phyloP scores from a whole-genome alignment of 495 filamentous ascomycete species.

The Hypoxylon lienhwacheense region DNA sequence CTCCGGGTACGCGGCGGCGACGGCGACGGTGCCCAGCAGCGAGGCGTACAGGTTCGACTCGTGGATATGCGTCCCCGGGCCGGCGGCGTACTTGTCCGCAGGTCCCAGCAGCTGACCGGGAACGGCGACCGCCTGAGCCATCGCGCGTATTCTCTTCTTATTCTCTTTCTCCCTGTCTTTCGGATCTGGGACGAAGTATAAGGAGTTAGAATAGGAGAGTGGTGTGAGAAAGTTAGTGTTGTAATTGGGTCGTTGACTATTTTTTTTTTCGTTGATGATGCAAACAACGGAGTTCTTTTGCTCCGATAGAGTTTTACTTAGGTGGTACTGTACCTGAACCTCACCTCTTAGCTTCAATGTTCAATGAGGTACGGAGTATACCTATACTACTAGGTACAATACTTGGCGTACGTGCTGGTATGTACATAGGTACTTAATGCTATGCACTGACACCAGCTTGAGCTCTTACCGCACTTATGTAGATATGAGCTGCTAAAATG shows the following conservation, averaged over 20 bases:
- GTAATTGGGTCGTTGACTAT: slow-evolving; percentile 1
- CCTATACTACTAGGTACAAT: not conserved
- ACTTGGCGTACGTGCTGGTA: too few relatives aligned
- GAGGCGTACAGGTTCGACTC: slow-evolving; percentile 72
- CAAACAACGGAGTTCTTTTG: slow-evolving; percentile 1
- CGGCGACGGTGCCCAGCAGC: slow-evolving; percentile 61
- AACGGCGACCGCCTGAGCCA: slow-evolving; percentile 46
- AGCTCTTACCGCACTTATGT: too few relatives aligned
- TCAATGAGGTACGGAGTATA: not conserved
- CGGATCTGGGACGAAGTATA: not conserved
- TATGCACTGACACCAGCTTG: too few relatives aligned
- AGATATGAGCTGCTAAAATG: not conserved
- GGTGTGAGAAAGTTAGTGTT: not conserved
- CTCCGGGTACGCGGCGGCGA: slow-evolving; percentile 51
- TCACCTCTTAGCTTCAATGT: too few relatives aligned
- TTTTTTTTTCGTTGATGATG: slow-evolving; percentile 13
- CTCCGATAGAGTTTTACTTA: not conserved
- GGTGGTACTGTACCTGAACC: too few relatives aligned
- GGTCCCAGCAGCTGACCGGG: slow-evolving; percentile 81
- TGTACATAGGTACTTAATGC: too few relatives aligned
- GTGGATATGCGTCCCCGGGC: slow-evolving; percentile 81
- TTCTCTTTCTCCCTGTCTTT: too few relatives aligned
- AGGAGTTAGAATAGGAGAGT: slow-evolving; percentile 24
- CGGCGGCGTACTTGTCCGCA: slow-evolving; percentile 62
- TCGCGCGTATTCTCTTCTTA: too few relatives aligned